Percentiles rank a stretch among this genome's conserved stretches.
These are phyloP conservation scores for Acanthochlamys bracteata DNA, from an alignment of 106 monocot species.

Conservation along the genomic window DNA sequence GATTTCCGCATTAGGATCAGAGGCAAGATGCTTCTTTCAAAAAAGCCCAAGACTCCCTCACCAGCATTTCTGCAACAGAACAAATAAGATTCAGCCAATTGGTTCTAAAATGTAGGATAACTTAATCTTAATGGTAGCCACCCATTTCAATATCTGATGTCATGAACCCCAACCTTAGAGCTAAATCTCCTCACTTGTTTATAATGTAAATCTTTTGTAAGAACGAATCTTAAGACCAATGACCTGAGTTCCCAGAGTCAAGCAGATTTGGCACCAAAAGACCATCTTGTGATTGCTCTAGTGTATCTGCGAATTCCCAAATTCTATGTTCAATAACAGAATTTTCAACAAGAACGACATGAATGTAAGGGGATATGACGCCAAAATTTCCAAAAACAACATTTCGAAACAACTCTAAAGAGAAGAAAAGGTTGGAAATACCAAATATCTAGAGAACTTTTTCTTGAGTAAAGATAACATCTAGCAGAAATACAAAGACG, in stretches of 20 bases:
- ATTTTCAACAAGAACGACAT: constrained; percentile 25
- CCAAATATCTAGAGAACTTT: too few species aligned
- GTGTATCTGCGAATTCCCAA: constrained; percentile 66
- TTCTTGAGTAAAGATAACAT: too few species aligned
- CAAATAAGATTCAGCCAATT: constrained; percentile 37
- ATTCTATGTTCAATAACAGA: constrained; percentile 61
- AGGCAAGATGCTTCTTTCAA: constrained; percentile 42
- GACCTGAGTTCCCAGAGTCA: constrained; percentile 50
- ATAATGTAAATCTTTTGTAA: constrained; percentile 18
- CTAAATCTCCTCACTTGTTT: constrained; percentile 1
- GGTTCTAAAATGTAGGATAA: constrained; percentile 28
- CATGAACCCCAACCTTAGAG: constrained; percentile 8
- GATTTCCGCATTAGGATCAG: constrained; percentile 43
- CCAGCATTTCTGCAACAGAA: constrained; percentile 56
- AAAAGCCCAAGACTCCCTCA: constrained; percentile 38
- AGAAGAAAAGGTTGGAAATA: too few species aligned
- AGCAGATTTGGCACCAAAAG: constrained; percentile 38
- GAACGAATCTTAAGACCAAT: constrained; percentile 14
- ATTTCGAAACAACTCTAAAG: too few species aligned
- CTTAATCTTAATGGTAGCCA: constrained; percentile 30
- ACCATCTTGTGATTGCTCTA: constrained; percentile 58
- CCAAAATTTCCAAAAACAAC: too few species aligned
- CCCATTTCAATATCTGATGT: constrained; percentile 17
- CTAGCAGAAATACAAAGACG: too few species aligned
- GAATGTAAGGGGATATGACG: too few species aligned